Evolutionary conservation across 108 stramenopile species (phyloP), one percentile per base, ranked within the genome.

Genomic region (Nannochloropsis gaditana): DNA sequence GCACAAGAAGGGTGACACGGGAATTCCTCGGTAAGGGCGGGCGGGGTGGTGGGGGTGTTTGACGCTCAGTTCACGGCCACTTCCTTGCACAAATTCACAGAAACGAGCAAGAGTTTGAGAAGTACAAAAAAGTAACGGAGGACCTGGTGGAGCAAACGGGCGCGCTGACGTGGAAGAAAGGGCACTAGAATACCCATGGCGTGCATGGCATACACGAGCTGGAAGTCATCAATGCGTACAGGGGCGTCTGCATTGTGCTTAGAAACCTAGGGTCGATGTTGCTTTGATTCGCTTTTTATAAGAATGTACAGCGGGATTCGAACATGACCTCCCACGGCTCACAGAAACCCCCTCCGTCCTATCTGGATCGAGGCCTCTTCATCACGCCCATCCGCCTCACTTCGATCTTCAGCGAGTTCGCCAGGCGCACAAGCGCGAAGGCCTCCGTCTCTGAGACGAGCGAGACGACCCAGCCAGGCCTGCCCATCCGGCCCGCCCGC

Each of bases 1-100:
- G 87, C 88, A 89, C 87, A 90, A 90, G 79, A 45, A 91, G 3
- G 91, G 91, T 1, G 91, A 91, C 45, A 85, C 21, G n/a, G 89
- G 89, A 15, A 87, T 91, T 10, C 85, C 91, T 10, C 82, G 42
- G 88, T 87, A 45, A 9, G 87, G 10, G 45, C n/a, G 11, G 3
- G 10, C 43, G 5, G 19, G 19, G n/a, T 2, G 0, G 8, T 3
- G 44, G 83, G 44, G 9, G 43, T 43, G 9, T 15, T 31, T 9
- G 80, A 19, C 21, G 9, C 9, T 31, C n/a, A 81, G 80, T 81
- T 19, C 31, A 19, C 9, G 31, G 19, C 10, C 41, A 10, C 41
- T 21, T 31, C 9, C 80, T 83, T 11, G 19, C n/a, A 15, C 42
- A 45, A 43, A 17, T 17, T 11, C 2, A 21, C 84, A 84, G 84